These are phyloP conservation scores for Wickerhamiella cacticola DNA, from an alignment of 805 yeast genomes.

Conservation along the genomic window DNA sequence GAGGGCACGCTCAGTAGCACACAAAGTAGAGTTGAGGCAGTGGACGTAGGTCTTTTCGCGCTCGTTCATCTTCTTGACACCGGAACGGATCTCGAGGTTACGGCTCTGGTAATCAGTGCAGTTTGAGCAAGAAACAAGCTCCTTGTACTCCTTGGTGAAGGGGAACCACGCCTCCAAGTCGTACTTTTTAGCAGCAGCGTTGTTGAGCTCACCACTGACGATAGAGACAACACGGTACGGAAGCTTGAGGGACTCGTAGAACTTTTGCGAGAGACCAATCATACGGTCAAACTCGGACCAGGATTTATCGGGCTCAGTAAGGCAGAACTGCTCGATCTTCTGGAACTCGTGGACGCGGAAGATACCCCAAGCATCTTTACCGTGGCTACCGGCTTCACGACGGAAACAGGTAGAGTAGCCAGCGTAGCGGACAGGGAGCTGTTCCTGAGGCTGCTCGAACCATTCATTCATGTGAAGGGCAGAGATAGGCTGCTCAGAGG, in stretches of 20 bases:
- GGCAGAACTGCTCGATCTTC: slow-evolving; percentile 90
- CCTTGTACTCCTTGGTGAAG: slow-evolving; percentile 95
- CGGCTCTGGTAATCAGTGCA: slow-evolving; percentile 99
- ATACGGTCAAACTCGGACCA: slow-evolving; percentile 96
- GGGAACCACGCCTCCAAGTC: slow-evolving; percentile 99
- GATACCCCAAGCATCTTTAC: slow-evolving; percentile 99
- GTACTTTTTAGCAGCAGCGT: slow-evolving; percentile 97
- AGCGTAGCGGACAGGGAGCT: slow-evolving; percentile 91
- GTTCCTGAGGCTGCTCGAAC: slow-evolving; percentile 96
- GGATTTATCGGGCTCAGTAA: slow-evolving; percentile 96
- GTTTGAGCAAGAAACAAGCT: slow-evolving; percentile 95
- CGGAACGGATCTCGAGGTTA: slow-evolving; percentile 97
- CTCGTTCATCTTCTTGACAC: slow-evolving; percentile 90
- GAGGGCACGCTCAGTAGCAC: slow-evolving; percentile 96
- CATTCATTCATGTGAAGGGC: slow-evolving; percentile 96
- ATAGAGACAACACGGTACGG: slow-evolving; percentile 97
- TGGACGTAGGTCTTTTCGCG: slow-evolving; percentile 96
- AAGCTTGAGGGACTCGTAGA: slow-evolving; percentile 78
- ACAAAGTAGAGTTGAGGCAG: slow-evolving; percentile 91
- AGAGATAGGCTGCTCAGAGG: slow-evolving; percentile 97
- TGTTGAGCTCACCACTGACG: slow-evolving; percentile 96
- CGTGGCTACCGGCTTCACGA: slow-evolving; percentile 98
- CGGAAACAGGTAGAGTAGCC: slow-evolving; percentile 98
- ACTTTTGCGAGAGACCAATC: slow-evolving; percentile 84
- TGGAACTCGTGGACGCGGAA: slow-evolving; percentile 98